These are phyloP conservation scores for Fusarium sp. DNA, from an alignment of 2,329 filamentous ascomycete species.

Conservation along the genomic window DNA sequence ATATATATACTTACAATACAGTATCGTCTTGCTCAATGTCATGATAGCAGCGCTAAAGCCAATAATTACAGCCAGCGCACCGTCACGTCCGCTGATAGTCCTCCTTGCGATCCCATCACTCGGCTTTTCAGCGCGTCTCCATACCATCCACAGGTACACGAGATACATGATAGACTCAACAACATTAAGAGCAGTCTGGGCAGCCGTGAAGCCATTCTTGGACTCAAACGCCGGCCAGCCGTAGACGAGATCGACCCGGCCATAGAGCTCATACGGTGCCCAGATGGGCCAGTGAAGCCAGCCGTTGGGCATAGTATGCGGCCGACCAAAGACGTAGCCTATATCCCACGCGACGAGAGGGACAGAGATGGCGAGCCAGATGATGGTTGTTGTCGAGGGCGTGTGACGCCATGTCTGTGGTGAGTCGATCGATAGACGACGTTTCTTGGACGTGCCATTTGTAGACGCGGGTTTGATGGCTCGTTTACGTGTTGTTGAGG, in stretches of 20 bases:
- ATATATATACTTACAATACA: conserved; percentile 63
- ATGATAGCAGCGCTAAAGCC: conserved; percentile 67
- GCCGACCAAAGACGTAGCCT: conserved; percentile 81
- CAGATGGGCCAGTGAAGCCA: conserved; percentile 77
- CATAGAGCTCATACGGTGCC: conserved; percentile 83
- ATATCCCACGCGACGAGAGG: conserved; percentile 86
- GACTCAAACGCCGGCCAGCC: conserved; percentile 77
- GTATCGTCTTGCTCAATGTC: conserved; percentile 70
- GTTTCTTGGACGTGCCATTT: conserved; percentile 27
- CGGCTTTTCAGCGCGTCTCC: conserved; percentile 23
- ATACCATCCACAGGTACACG: conserved; percentile 62
- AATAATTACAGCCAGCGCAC: conserved; percentile 58
- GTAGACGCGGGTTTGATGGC: conserved; percentile 17
- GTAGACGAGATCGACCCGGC: conserved; percentile 82
- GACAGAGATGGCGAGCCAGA: conserved; percentile 80
- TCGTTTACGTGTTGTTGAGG: conserved; percentile 33
- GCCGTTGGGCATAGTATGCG: conserved; percentile 84
- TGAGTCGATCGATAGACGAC: conserved; percentile 9
- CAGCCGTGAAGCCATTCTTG: conserved; percentile 78
- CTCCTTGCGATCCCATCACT: conserved; percentile 43
- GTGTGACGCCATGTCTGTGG: conserved; percentile 55
- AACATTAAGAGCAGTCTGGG: conserved; percentile 76
- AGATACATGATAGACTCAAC: conserved; percentile 74
- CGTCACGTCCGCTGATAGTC: conserved; percentile 56
- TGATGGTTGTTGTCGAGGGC: conserved; percentile 60